A percentile compares a stretch with the other conserved stretches of the same genome.
phyloP scores from a whole-genome alignment of 306 rosid genomes.

The Dicorynia guianensis region DNA sequence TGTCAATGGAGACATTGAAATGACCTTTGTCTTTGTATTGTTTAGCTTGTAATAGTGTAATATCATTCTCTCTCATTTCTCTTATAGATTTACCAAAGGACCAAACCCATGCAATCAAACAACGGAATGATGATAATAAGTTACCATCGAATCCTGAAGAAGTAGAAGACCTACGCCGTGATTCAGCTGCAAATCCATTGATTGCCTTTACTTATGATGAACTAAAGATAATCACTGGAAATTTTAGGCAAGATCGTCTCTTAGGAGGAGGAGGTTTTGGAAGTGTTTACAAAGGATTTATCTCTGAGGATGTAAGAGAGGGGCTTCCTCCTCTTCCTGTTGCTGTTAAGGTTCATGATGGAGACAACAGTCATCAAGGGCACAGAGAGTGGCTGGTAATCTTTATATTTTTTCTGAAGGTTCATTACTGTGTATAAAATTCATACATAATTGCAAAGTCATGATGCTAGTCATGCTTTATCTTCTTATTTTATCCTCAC shows the following conservation, averaged over 20 bases:
- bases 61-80: slow-evolving; percentile 38
- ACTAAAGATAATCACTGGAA: slow-evolving; percentile 72
- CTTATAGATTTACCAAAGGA: slow-evolving; percentile 65
- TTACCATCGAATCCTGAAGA: slow-evolving; percentile 93
- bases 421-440: slow-evolving; percentile 3
- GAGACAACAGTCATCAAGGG: slow-evolving; percentile 94
- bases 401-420: slow-evolving; percentile 31
- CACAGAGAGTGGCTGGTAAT: slow-evolving; percentile 99
- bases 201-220: slow-evolving; percentile 79
- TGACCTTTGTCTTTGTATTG: neutral
- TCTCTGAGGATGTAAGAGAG: slow-evolving; percentile 77
- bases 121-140: slow-evolving; percentile 59
- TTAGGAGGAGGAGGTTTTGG: slow-evolving; percentile 99
- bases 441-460: neutral
- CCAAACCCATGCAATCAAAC: slow-evolving; percentile 50
- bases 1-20: slow-evolving; percentile 2
- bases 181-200: slow-evolving; percentile 85
- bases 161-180: slow-evolving; percentile 91
- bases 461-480: slow-evolving; percentile 9
- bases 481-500: neutral
- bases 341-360: slow-evolving; percentile 99
- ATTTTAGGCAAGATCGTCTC: slow-evolving; percentile 80
- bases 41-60: slow-evolving; percentile 21
- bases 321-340: slow-evolving; percentile 73
- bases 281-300: slow-evolving; percentile 90